Conservation (phyloP, 1,284 basidiomycete species). For the Microbotryomycetes sp. region DNA sequence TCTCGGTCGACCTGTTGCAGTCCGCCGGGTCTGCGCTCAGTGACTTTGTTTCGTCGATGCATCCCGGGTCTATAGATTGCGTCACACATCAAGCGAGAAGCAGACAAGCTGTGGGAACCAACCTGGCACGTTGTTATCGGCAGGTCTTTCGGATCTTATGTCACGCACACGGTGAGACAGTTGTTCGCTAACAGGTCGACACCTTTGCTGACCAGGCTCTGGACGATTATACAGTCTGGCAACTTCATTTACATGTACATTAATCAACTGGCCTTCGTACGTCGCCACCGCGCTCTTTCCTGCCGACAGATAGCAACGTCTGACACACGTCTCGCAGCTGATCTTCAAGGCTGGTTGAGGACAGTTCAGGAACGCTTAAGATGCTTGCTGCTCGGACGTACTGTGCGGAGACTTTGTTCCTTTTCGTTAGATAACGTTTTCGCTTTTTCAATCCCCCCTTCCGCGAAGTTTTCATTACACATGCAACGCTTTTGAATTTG, state of each 20-base stretch:
- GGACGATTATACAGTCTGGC: slow-evolving; percentile 58
- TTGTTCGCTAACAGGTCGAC: background rate
- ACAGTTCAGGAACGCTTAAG: too few species aligned
- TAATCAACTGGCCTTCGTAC: slow-evolving; percentile 27
- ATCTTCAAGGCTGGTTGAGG: slow-evolving; percentile 32
- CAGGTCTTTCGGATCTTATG: slow-evolving; percentile 54
- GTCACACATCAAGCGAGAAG: slow-evolving; percentile 94
- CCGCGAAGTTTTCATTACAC: too few species aligned
- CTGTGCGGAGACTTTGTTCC: too few species aligned
- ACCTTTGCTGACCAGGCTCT: background rate
- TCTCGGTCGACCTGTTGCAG: too few species aligned
- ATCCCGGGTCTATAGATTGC: slow-evolving; percentile 57
- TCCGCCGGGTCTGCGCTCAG: background rate
- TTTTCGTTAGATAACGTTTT: too few species aligned
- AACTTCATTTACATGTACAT: slow-evolving; percentile 75
- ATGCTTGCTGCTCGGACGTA: too few species aligned
- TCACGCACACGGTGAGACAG: slow-evolving; percentile 11
- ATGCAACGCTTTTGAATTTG: too few species aligned
- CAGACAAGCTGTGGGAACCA: slow-evolving; percentile 80
- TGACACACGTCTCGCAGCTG: slow-evolving; percentile 1
- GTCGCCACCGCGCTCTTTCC: background rate
- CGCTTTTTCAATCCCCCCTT: too few species aligned
- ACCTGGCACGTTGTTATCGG: slow-evolving; percentile 99
- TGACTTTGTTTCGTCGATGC: background rate
- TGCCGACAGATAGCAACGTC: too few species aligned